Base-by-base conservation (phyloP, 2,329 filamentous ascomycete genomes). In the Trichoderma simmonsii region DNA sequence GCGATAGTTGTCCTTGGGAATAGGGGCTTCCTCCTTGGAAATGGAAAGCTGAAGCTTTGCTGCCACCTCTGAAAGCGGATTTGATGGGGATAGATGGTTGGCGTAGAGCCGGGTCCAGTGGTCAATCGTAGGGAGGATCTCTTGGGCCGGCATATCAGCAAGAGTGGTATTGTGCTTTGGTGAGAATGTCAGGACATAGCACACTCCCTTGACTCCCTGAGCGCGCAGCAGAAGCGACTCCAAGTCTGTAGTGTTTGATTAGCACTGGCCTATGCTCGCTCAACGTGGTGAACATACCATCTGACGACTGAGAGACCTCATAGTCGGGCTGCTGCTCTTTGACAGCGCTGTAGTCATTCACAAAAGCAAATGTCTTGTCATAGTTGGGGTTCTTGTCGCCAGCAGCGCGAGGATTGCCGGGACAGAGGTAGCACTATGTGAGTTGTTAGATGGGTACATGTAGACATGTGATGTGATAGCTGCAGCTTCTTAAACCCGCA, bases 331-430 rank as follows among this genome's bases (percentile, higher is more conserved):
- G 96, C 74, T 93, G 87, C 82, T 98, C 95, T 83, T 97, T 98
- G 65, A 99, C 95, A 2, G 96, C 96, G 78, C 94, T 97, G 83
- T 96, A 99, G 81, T 99, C 96, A 78, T 99, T 99, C 76, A 98
- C 92, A 79, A 99, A 99, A 51, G 95, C 92, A 80, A 97, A 98
- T 0, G 94, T 97, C 78, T 89, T 89, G 67, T 92, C 87, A 80
- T 98, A 99, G 69, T 92, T 86, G 1, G 96, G 95, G 78, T 99
- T 99, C 73, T 82, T 81, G 78, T 96, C 94, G 70, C 96, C 96
- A 77, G 94, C 90, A 4, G 96, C 96, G 71, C 96, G 91, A 75
- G 92, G 87, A 81, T 99, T 99, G 48, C 94, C 90, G 1, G 96
- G 96, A 79, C 96, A 99, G 11, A 99, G 87, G 81, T 98, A 99